Evolutionary conservation across 2,329 filamentous ascomycete species (phyloP), one percentile per base, ranked within the genome.

Genomic region (Fonsecaea multimorphosa): DNA sequence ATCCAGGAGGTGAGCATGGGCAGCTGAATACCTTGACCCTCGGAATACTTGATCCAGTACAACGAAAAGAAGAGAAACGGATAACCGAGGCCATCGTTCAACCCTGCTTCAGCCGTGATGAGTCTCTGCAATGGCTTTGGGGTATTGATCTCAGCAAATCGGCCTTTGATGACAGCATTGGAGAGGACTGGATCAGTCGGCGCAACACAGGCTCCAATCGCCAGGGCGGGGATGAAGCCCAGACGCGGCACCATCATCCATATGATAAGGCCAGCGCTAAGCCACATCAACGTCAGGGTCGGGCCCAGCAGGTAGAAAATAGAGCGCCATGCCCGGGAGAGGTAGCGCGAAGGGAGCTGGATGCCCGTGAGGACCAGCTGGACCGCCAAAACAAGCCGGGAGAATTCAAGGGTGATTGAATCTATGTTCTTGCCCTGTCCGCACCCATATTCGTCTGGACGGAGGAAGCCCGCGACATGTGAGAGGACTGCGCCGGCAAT

Each of bases 91-190:
- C 44, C 44, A 77, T 96, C 93, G 73, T 96, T 96, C 1, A 91
- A 90, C 1, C 93, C 93, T 0, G 90, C 92, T 78, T 97, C 92
- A 32, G 87, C 89, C 54, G 90, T 85, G 73, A 92, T 91, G 70
- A 92, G 91, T 69, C 89, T 87, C 79, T 96, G 92, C 55, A 97
- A 80, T 29, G 89, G 85, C 63, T 87, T 89, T 0, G 93, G 92
- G 16, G 96, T 89, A 74, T 97, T 93, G 72, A 92, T 89, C 73
- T 96, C 93, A 1, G 93, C 93, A 74, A 96, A 97, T 72, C 91
- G 93, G 34, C 92, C 92, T 80, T 96, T 96, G 51, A 97, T 91
- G 63, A 97, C 96, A 2, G 90, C 90, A 69, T 94, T 93, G 16
- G 90, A 93, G 31, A 97, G 78, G 0, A 97, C 87, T 0, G 93